phyloP scores from a whole-genome alignment of 441 rosid species.

The Populus tomentosa region DNA sequence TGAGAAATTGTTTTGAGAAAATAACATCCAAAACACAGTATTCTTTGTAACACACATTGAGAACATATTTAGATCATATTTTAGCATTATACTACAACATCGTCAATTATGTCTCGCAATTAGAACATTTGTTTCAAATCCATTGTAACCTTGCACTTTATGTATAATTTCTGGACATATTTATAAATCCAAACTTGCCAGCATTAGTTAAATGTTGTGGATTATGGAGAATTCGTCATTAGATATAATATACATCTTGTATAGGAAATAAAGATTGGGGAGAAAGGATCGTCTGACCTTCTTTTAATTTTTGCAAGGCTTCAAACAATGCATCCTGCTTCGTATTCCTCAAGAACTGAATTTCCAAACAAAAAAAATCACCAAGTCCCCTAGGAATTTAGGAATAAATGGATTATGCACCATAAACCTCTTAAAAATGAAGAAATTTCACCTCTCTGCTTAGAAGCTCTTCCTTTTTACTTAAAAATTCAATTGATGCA shows the following conservation, averaged over 20 bases:
- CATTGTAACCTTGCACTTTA: not conserved
- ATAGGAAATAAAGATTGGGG: not conserved
- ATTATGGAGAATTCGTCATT: not conserved
- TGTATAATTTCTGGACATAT: not conserved
- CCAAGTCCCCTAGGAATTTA: not conserved
- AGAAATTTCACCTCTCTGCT: no score
- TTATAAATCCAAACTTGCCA: not conserved
- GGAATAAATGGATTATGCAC: not conserved
- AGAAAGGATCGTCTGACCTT: constrained; percentile 36
- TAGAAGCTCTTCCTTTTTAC: not conserved
- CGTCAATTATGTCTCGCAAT: not conserved
- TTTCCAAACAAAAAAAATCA: constrained; percentile 9
- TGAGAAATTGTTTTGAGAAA: not conserved
- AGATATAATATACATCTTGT: not conserved
- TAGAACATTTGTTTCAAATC: not conserved
- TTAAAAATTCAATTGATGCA: not conserved
- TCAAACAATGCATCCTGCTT: constrained; percentile 50
- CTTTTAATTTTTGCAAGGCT: constrained; percentile 77
- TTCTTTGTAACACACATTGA: not conserved
- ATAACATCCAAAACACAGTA: not conserved
- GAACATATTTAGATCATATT: not conserved
- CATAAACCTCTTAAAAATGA: not conserved
- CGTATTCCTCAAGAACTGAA: constrained; percentile 43
- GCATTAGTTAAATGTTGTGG: not conserved
- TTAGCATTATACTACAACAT: not conserved